Conservation (phyloP, 306 rosid genomes). For the Alnus rubra region DNA sequence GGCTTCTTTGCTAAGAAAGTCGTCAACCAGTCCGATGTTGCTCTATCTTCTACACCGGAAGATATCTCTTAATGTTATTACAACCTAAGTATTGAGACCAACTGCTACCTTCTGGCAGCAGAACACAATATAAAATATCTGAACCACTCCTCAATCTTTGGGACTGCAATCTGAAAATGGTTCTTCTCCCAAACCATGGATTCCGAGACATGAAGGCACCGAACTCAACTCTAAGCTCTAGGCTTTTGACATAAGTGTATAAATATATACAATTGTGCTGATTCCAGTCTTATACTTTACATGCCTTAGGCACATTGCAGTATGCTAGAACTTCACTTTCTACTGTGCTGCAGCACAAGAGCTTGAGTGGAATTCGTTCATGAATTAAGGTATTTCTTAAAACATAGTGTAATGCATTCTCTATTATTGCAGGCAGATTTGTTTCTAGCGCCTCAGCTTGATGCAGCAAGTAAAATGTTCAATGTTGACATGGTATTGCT, state of each 20-base stretch:
- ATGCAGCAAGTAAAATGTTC: conserved; percentile 41
- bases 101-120: conserved; percentile 1
- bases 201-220: not conserved
- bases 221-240: not conserved
- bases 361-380: not conserved
- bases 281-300: not conserved
- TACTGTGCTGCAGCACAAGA: not conserved
- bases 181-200: conserved; percentile 17
- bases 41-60: not conserved
- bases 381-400: not conserved
- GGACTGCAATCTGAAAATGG: not conserved
- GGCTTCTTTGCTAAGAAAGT: not conserved
- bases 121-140: not conserved
- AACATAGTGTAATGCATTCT: conserved; percentile 16
- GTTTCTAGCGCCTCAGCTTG: conserved; percentile 81
- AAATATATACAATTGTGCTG: not conserved
- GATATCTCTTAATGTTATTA: not conserved
- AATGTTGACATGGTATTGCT: conserved; percentile 62
- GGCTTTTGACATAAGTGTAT: not conserved
- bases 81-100: not conserved
- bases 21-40: not conserved
- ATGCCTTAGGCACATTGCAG: not conserved
- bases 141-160: not conserved
- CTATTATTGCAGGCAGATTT: conserved; percentile 82
- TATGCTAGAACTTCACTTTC: not conserved